These are phyloP conservation scores for Dothideomycetes sp. DNA, from an alignment of 2,329 filamentous ascomycete species.

Conservation along the genomic window DNA sequence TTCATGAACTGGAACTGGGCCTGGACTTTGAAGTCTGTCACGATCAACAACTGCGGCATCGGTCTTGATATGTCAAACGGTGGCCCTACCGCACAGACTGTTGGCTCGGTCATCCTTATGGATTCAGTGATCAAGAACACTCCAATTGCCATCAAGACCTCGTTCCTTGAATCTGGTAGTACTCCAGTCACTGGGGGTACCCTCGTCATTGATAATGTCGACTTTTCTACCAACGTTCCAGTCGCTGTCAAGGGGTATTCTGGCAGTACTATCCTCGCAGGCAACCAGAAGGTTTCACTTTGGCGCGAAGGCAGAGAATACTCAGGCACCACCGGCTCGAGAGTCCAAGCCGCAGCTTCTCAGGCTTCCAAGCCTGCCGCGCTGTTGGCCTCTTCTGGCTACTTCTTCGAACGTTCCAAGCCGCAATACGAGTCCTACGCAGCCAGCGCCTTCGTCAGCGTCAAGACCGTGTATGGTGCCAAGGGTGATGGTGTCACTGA, in stretches of 20 bases:
- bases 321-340: slow-evolving; percentile 35
- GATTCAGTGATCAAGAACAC: slow-evolving; percentile 74
- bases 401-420: slow-evolving; percentile 73
- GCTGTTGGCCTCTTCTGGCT: slow-evolving; percentile 55
- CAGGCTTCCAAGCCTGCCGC: slow-evolving; percentile 51
- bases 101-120: slow-evolving; percentile 74
- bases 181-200: slow-evolving; percentile 64
- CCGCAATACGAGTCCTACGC: slow-evolving; percentile 70
- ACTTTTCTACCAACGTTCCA: slow-evolving; percentile 55
- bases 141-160: slow-evolving; percentile 63
- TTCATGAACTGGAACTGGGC: slow-evolving; percentile 46
- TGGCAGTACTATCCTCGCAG: slow-evolving; percentile 54
- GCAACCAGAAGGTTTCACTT: slow-evolving; percentile 55
- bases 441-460: slow-evolving; percentile 64
- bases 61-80: slow-evolving; percentile 40
- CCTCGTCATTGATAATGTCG: slow-evolving; percentile 79
- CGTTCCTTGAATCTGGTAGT: slow-evolving; percentile 55
- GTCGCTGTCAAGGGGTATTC: slow-evolving; percentile 52
- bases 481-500: slow-evolving; percentile 81
- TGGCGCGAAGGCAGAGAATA: slow-evolving; percentile 78
- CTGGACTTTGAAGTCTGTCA: slow-evolving; percentile 36
- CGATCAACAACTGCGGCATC: slow-evolving; percentile 34
- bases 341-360: slow-evolving; percentile 44
- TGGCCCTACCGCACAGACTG: slow-evolving; percentile 49
- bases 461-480: slow-evolving; percentile 59